phyloP scores from a whole-genome alignment of 768 basidiomycete species.

The Cystofilobasidium capitatum region DNA sequence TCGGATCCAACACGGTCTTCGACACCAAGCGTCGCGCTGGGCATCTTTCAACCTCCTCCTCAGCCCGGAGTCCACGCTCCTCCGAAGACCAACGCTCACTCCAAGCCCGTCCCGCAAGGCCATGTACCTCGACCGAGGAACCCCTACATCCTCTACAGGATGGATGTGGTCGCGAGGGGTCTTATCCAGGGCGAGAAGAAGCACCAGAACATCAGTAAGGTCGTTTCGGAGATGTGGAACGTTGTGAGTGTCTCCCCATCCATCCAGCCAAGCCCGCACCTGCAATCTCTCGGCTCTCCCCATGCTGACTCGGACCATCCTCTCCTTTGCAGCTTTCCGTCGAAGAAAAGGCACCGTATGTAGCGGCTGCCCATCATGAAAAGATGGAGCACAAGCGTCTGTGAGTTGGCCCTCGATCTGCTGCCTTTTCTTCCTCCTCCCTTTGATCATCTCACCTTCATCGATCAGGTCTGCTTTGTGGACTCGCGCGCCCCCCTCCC shows the following conservation, averaged over 20 bases:
- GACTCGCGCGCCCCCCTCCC: too few species aligned
- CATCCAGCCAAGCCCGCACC: not conserved
- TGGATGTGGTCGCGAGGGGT: conserved; percentile 36
- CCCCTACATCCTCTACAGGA: conserved; percentile 41
- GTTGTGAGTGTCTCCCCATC: not conserved
- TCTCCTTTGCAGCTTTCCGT: conserved; percentile 31
- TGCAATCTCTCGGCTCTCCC: not conserved
- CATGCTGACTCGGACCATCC: not conserved
- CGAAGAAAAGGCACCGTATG: conserved; percentile 37
- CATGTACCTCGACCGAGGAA: conserved; percentile 41
- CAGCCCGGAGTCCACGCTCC: conserved; percentile 17
- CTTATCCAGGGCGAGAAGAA: conserved; percentile 35
- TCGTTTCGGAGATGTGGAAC: conserved; percentile 31
- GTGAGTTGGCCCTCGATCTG: conserved; percentile 21
- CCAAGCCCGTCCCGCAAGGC: conserved; percentile 36
- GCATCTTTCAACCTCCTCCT: conserved; percentile 14
- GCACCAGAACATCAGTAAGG: conserved; percentile 41
- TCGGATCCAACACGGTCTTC: not conserved
- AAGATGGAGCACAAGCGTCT: conserved; percentile 39
- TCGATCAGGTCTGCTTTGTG: not conserved
- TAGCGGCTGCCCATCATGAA: conserved; percentile 36
- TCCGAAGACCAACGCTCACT: conserved; percentile 12
- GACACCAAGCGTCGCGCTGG: not conserved
- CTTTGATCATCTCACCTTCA: not conserved
- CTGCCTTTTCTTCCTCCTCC: not conserved